These are phyloP conservation scores for Crassisporium funariophilum DNA, from an alignment of 768 basidiomycete species.

Conservation along the genomic window DNA sequence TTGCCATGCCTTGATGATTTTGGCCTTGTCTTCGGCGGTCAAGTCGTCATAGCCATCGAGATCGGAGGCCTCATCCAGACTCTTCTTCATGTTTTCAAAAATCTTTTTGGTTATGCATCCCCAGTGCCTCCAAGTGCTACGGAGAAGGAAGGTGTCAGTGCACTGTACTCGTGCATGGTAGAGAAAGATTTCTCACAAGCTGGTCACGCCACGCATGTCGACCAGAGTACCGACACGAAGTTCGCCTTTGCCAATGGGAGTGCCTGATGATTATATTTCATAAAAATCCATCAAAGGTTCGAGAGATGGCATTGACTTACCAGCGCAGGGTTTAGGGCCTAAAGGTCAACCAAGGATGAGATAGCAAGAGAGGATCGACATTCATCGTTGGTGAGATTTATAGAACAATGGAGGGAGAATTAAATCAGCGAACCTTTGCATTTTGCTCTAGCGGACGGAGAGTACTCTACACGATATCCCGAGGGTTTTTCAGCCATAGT, in stretches of 20 bases:
- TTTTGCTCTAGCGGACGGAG: slow-evolving; percentile 64
- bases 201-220: slow-evolving; percentile 69
- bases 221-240: slow-evolving; percentile 76
- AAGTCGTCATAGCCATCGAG: slow-evolving; percentile 87
- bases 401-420: slow-evolving; percentile 10
- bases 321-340: slow-evolving; percentile 80
- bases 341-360: slow-evolving; percentile 23
- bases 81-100: slow-evolving; percentile 68
- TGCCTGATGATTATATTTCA: slow-evolving; percentile 48
- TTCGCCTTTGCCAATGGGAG: slow-evolving; percentile 67
- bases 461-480: slow-evolving; percentile 82
- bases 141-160: slow-evolving; percentile 4
- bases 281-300: slow-evolving; percentile 10
- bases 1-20: slow-evolving; percentile 72
- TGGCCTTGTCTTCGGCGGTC: slow-evolving; percentile 66
- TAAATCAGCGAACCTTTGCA: slow-evolving; percentile 66
- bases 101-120: slow-evolving; percentile 78
- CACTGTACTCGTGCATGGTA: slow-evolving; percentile 1
- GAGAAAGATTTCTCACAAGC: slow-evolving; percentile 51
- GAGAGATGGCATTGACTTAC: slow-evolving; percentile 37
- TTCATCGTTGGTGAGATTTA: slow-evolving; percentile 12
- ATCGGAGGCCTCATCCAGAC: slow-evolving; percentile 59
- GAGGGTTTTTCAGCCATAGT: slow-evolving; percentile 52
- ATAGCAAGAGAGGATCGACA: slow-evolving; percentile 21
- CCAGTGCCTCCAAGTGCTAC: slow-evolving; percentile 88